These are phyloP conservation scores for Boletus smithii DNA, from an alignment of 1,284 basidiomycete species.

Conservation along the genomic window DNA sequence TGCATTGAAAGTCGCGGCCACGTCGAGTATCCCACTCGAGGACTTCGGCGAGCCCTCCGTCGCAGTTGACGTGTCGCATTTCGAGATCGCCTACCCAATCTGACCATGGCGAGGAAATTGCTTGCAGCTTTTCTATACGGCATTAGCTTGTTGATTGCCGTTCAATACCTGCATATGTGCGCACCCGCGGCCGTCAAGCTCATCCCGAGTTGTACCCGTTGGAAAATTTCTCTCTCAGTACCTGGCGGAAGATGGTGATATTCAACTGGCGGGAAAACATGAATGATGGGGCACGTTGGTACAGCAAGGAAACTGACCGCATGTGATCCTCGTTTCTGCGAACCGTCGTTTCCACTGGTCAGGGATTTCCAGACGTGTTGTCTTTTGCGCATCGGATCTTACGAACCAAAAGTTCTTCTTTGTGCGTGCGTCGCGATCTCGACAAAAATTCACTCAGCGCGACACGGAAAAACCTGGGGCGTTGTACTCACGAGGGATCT, in stretches of 20 bases:
- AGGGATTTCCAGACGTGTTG: slow-evolving; percentile 47
- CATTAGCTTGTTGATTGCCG: not conserved
- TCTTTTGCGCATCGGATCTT: slow-evolving; percentile 41
- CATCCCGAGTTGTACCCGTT: slow-evolving; percentile 74
- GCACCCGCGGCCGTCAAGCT: slow-evolving; percentile 63
- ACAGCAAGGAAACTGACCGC: slow-evolving; percentile 43
- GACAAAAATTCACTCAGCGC: too few relatives aligned
- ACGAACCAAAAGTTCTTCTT: slow-evolving; percentile 62
- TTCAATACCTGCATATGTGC: not conserved
- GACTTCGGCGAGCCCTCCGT: slow-evolving; percentile 49
- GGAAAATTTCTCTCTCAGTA: slow-evolving; percentile 69
- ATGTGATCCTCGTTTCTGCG: slow-evolving; percentile 53
- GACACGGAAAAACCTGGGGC: not conserved
- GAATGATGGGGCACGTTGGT: not conserved
- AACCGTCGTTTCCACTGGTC: slow-evolving; percentile 49
- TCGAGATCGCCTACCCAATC: slow-evolving; percentile 55
- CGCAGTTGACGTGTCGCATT: slow-evolving; percentile 44
- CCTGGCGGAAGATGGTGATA: slow-evolving; percentile 47
- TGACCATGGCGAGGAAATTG: slow-evolving; percentile 61
- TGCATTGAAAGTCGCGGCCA: slow-evolving; percentile 66
- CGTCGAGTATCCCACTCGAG: slow-evolving; percentile 61
- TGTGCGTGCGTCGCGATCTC: slow-evolving; percentile 48
- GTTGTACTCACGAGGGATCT: slow-evolving; percentile 49
- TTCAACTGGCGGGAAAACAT: slow-evolving; percentile 44
- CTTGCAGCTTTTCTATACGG: slow-evolving; percentile 63